Evolutionary conservation across 192 early-diverging fungal genomes (phyloP), one percentile per base, ranked within the genome.

Genomic region (Gigaspora rosea): DNA sequence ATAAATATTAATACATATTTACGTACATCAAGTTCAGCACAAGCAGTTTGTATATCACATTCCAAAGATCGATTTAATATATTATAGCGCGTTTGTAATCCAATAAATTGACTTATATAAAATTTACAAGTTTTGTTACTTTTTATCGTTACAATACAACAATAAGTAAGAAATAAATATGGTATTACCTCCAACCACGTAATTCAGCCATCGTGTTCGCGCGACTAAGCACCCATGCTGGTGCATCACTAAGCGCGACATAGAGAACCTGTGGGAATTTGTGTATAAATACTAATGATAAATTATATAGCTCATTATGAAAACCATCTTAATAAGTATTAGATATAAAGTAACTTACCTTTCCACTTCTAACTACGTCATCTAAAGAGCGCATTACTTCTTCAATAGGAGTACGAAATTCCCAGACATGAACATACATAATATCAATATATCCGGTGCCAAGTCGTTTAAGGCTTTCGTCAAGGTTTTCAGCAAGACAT

Each of bases 301-400:
- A 27, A 27, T 27, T 27, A 27, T 27, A 27, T 27, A 27, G 1
- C 1, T 27, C 27, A 27, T 58, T 27, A 22, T 20, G 18, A 58
- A 22, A 58, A 58, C 16, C 3, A 22, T 58, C 22, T 18, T 22
- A 8, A 0, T 27, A 27, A 27, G 27, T 0, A 27, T 27, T 27
- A 27, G 27, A 4, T 58, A 20, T 8, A 7, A 8, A n/a, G 16
- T 6, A 64, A 41, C 33, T 16, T 46, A 41, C 89, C 77, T 92
- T 91, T 16, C 92, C 92, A 15, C 81, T 64, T 15, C 85, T 71
- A 18, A 93, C 88, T 68, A 92, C 75, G 69, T 94, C 92, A 65
- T 93, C 73, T 10, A 94, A 73, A 6, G 92, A 89, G 47, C 85
- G 81, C 87, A 94, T 90, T 13, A 90, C 91, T 73, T 93, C 92